Evolutionary conservation across 2,329 filamentous ascomycete genomes (phyloP).

Genomic region (Fusarium mundagurra): DNA sequence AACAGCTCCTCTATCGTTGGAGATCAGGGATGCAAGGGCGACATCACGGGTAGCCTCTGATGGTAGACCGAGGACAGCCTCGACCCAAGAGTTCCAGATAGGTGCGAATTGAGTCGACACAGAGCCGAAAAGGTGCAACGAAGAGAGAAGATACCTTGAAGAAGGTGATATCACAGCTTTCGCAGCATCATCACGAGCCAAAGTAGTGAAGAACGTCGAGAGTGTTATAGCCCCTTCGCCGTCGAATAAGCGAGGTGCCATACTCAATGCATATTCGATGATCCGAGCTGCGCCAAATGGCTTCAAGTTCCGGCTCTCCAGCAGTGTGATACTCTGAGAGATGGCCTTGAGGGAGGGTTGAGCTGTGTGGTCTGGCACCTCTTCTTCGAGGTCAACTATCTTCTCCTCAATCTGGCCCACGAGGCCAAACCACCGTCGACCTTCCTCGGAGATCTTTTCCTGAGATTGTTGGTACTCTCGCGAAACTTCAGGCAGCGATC

Average conservation of each 20-base stretch:
- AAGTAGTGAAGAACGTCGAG: conserved; percentile 55
- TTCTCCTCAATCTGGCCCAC: conserved; percentile 56
- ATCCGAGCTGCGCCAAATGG: conserved; percentile 64
- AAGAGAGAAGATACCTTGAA: conserved; percentile 70
- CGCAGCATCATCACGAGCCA: conserved; percentile 65
- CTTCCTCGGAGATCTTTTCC: conserved; percentile 71
- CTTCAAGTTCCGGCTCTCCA: conserved; percentile 64
- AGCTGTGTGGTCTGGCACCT: conserved; percentile 44
- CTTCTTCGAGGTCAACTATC: conserved; percentile 30
- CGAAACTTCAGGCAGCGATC: conserved; percentile 83
- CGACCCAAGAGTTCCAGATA: conserved; percentile 58
- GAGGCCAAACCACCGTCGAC: conserved; percentile 73
- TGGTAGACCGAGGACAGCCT: conserved; percentile 51
- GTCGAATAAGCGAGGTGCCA: conserved; percentile 54
- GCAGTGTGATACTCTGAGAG: conserved; percentile 52
- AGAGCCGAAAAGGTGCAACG: conserved; percentile 66
- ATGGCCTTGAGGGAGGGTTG: conserved; percentile 46
- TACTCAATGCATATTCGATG: conserved; percentile 52
- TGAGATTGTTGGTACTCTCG: conserved; percentile 81
- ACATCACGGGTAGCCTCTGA: conserved; percentile 37
- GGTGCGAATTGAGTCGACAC: conserved; percentile 51
- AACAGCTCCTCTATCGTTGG: conserved; percentile 51
- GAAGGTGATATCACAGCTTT: conserved; percentile 75
- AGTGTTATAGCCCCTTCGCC: conserved; percentile 49
- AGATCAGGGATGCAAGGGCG: conserved; percentile 58